Evolutionary conservation across 2,329 filamentous ascomycete species (phyloP).

Genomic region (Drechslerella stenobrocha): DNA sequence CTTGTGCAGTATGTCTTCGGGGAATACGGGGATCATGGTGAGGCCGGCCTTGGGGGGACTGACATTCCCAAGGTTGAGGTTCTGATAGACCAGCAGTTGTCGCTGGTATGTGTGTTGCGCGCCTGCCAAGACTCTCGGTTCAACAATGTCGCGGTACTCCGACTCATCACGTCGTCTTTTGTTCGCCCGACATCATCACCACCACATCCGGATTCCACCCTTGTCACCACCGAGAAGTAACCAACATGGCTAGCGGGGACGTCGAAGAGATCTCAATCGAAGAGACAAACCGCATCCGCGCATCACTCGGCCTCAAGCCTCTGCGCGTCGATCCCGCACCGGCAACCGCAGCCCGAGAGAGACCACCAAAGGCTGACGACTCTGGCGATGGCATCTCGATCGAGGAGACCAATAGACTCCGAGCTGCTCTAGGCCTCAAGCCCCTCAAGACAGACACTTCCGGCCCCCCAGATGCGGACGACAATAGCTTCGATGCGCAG

Average conservation of each 20-base stretch:
- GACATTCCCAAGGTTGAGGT: neutral
- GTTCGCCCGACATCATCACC: neutral
- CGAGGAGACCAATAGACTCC: constrained; percentile 91
- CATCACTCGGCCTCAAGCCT: constrained; percentile 85
- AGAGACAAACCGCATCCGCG: constrained; percentile 89
- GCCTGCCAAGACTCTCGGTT: neutral
- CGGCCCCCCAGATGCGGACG: constrained; percentile 57
- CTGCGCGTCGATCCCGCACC: constrained; percentile 71
- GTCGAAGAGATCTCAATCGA: constrained; percentile 68
- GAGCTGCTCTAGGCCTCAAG: constrained; percentile 83
- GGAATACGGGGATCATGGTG: constrained; percentile 52
- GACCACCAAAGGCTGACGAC: constrained; percentile 55
- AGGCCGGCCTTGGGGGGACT: neutral
- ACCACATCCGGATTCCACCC: neutral
- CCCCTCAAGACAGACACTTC: constrained; percentile 74
- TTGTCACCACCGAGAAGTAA: neutral
- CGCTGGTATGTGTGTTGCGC: neutral
- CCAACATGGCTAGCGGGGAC: constrained; percentile 32
- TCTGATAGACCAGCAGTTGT: neutral
- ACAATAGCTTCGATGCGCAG: constrained; percentile 69
- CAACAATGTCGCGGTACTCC: neutral
- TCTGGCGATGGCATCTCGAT: constrained; percentile 68
- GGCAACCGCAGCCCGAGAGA: constrained; percentile 55
- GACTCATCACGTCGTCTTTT: neutral
- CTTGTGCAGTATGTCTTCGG: constrained; percentile 48